These are phyloP conservation scores for Tylopilus sp. DNA, from an alignment of 1,284 basidiomycete species.

Conservation along the genomic window DNA sequence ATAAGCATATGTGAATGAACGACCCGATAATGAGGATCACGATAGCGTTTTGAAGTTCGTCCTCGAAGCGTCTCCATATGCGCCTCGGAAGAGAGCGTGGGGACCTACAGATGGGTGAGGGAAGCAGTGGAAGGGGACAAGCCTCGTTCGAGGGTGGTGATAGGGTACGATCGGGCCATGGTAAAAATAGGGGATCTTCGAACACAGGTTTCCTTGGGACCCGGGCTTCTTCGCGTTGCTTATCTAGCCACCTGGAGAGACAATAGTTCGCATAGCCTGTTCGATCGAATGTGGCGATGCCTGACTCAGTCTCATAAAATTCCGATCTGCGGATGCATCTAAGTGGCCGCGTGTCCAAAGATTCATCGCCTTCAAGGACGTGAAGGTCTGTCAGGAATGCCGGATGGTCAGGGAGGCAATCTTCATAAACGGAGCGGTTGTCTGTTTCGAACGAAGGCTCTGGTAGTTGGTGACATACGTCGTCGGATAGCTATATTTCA, in stretches of 20 bases:
- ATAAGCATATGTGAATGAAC: conserved; percentile 30
- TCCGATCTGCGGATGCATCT: conserved; percentile 19
- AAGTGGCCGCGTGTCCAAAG: conserved; percentile 7
- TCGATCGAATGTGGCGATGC: conserved; percentile 29
- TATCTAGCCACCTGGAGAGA: conserved; percentile 30
- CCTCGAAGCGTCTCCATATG: conserved; percentile 22
- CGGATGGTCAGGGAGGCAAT: conserved; percentile 26
- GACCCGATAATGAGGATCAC: conserved; percentile 26
- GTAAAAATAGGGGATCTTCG: conserved; percentile 19
- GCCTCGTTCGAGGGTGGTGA: conserved; percentile 4
- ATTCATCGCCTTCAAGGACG: conserved; percentile 17
- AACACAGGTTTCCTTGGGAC: conserved; percentile 21
- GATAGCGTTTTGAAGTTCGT: conserved; percentile 33
- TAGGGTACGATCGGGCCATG: conserved; percentile 19
- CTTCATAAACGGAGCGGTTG: conserved; percentile 30
- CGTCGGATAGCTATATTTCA: conserved; percentile 13
- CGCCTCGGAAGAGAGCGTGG: conserved; percentile 13
- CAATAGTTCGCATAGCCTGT: conserved; percentile 30
- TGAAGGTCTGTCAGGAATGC: conserved; percentile 22
- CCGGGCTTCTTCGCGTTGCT: conserved; percentile 23
- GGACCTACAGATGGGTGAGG: neutral
- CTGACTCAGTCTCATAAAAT: conserved; percentile 33
- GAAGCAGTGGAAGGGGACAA: neutral
- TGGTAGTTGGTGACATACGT: neutral
- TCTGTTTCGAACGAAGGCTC: conserved; percentile 14